Evolutionary conservation across 768 basidiomycete species (phyloP).

Genomic region (Xerocomellus chrysenteron): DNA sequence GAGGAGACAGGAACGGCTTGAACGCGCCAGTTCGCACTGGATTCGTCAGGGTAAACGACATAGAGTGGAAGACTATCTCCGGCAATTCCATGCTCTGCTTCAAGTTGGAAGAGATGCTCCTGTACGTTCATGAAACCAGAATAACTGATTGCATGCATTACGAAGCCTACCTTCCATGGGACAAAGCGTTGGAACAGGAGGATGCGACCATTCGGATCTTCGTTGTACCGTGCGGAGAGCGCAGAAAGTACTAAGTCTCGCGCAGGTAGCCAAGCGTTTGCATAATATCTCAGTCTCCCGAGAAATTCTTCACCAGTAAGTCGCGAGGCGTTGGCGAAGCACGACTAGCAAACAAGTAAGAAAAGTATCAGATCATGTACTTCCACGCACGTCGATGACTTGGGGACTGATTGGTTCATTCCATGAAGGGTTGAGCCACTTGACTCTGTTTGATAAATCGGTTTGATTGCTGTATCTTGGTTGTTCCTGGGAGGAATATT

Average conservation of each 20-base stretch:
- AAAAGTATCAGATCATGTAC: constrained; percentile 1
- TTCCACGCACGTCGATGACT: constrained; percentile 64
- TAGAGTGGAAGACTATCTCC: constrained; percentile 65
- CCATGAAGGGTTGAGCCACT: constrained; percentile 87
- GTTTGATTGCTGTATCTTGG: constrained; percentile 76
- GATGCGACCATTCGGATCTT: constrained; percentile 75
- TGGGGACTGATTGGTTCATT: constrained; percentile 73
- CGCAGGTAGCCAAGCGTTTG: constrained; percentile 90
- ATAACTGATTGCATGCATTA: neutral
- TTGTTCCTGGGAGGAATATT: constrained; percentile 65
- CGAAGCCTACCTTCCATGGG: constrained; percentile 76
- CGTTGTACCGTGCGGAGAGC: constrained; percentile 49
- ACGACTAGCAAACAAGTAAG: constrained; percentile 44
- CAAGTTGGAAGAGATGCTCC: constrained; percentile 92
- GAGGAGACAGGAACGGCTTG: constrained; percentile 98
- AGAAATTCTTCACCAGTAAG: constrained; percentile 87
- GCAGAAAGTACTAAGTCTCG: constrained; percentile 72
- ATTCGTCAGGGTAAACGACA: constrained; percentile 87
- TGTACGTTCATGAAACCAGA: constrained; percentile 30
- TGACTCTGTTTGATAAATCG: constrained; percentile 83
- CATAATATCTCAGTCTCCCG: constrained; percentile 74
- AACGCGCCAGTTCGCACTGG: constrained; percentile 75
- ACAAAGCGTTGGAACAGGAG: constrained; percentile 76
- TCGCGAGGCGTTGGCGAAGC: constrained; percentile 75
- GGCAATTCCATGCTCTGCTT: constrained; percentile 51